Evolutionary conservation across 2,329 filamentous ascomycete species (phyloP), one percentile per base, ranked within the genome.

Genomic region (Pseudophaeomoniella oleicola): DNA sequence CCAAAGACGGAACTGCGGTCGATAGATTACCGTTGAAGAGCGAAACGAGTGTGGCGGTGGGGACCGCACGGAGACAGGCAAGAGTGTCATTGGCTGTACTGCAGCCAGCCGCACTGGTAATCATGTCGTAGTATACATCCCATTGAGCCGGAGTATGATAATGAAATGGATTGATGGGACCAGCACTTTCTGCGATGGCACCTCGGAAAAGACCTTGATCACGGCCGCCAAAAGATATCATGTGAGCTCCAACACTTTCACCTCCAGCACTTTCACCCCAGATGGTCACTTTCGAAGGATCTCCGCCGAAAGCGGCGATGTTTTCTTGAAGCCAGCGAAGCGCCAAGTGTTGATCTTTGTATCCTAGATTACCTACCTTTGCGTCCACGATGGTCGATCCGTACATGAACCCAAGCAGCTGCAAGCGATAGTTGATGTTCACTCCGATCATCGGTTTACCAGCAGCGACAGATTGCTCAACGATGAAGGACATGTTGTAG

Each of bases 401-500:
- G 37, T 58, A 59, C 13, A 75, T 47, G 46, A 72, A 74, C 4
- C 71, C 70, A 57, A 63, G 73, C 19, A 58, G 57, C 3, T 57
- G 58, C 16, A 70, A 54, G 10, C 69, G 60, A 41, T 72, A 73
- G 45, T 72, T 72, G 44, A 73, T 57, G 32, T 60, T 64, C 2
- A 72, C 67, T 1, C 58, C 66, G 12, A 75, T 62, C 30, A 76
- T 58, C 0, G 69, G 70, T 44, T 69, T 64, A 30, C 60, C 60
- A 16, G 71, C 63, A 3, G 64, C 54, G 29, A 68, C 63, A 4
- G 67, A 63, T 16, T 68, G 63, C 32, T 64, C 54, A 4, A 81
- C 71, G 33, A 78, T 66, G 40, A 67, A 71, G 11, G 68, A 70
- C 39, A 76, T 58, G 46, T 81, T 80, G 50, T 81, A 81, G 37